Conservation (phyloP, 2,329 filamentous ascomycete species). For the Leptodontidium sp. region DNA sequence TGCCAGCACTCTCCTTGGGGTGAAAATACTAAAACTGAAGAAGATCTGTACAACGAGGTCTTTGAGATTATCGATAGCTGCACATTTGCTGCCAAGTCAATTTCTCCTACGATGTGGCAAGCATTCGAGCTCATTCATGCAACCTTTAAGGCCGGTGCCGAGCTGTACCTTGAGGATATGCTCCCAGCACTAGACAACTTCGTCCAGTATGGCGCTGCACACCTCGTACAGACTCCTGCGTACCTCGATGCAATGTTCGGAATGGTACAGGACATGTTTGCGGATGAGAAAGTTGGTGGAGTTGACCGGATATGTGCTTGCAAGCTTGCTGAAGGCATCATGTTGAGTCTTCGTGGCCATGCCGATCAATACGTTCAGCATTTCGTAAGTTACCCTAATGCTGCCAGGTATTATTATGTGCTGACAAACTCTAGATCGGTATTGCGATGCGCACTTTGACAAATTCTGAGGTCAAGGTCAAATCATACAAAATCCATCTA, state of each 20-base stretch:
- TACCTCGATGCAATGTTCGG: conserved; percentile 89
- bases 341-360: conserved; percentile 90
- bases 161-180: conserved; percentile 99
- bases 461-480: conserved; percentile 81
- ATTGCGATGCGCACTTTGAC: conserved; percentile 87
- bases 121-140: conserved; percentile 96
- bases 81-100: conserved; percentile 95
- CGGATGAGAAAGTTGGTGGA: conserved; percentile 88
- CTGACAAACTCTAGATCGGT: conserved; percentile 59
- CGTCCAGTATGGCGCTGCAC: conserved; percentile 87
- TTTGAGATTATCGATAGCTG: conserved; percentile 99
- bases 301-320: conserved; percentile 97
- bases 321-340: conserved; percentile 96
- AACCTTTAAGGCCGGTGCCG: conserved; percentile 96
- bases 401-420: not conserved
- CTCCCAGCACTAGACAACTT: conserved; percentile 97
- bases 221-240: conserved; percentile 81
- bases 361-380: conserved; percentile 89
- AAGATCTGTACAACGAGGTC: conserved; percentile 94
- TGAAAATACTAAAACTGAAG: conserved; percentile 36
- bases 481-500: conserved; percentile 92
- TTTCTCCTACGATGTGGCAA: conserved; percentile 97
- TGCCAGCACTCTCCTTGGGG: not conserved
- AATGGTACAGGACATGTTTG: conserved; percentile 96
- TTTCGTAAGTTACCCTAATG: conserved; percentile 58